Evolutionary conservation across 306 rosid species (phyloP).

Genomic region (Canavalia gladiata): DNA sequence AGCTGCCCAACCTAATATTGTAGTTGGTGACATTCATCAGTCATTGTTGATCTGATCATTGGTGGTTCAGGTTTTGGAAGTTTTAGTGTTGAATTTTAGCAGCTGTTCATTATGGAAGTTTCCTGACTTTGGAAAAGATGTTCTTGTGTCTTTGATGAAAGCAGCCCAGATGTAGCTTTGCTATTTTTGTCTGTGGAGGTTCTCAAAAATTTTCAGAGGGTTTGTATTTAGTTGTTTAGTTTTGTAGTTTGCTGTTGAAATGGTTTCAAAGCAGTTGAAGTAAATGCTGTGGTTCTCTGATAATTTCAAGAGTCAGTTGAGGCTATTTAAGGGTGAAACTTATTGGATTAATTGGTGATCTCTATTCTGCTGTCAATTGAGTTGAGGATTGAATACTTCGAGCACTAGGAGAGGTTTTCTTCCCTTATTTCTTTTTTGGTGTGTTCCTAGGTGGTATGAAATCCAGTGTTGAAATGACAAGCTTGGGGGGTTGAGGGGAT

Average conservation of each 20-base stretch:
- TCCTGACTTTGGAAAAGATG: background rate
- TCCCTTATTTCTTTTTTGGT: background rate
- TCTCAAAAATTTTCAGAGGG: background rate
- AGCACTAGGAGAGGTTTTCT: background rate
- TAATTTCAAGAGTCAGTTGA: background rate
- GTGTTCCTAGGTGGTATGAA: background rate
- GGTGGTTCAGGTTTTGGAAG: slow-evolving; percentile 15
- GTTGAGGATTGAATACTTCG: background rate
- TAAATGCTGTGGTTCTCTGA: background rate
- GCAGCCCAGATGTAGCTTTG: background rate
- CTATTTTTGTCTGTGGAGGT: background rate
- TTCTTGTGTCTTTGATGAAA: background rate
- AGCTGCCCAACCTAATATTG: slow-evolving; percentile 3
- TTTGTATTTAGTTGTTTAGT: background rate
- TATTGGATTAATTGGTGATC: background rate
- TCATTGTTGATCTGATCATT: background rate
- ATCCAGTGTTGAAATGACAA: slow-evolving; percentile 4
- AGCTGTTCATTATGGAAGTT: slow-evolving; percentile 25
- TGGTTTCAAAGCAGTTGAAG: slow-evolving; percentile 6
- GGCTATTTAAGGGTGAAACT: background rate
- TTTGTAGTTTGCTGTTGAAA: background rate
- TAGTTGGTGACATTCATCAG: background rate
- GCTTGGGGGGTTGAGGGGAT: background rate
- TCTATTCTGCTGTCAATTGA: background rate
- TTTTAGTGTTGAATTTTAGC: background rate